Percentiles rank a stretch among this genome's conserved stretches.
Evolutionary conservation across 1,284 basidiomycete genomes (phyloP).

Genomic region (Bjerkandera adusta): DNA sequence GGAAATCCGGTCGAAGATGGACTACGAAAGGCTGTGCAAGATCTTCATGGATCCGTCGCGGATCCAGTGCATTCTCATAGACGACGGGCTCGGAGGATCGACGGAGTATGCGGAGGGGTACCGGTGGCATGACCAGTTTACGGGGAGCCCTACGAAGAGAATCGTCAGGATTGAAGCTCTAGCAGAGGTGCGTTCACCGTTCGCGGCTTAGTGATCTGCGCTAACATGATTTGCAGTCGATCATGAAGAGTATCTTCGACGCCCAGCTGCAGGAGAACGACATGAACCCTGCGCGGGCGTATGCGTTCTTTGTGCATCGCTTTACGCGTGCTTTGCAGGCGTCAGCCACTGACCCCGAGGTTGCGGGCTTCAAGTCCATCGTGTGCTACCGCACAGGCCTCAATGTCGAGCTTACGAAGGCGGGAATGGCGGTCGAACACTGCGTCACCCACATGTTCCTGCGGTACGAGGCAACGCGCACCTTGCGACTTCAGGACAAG

Average conservation of each 20-base stretch:
- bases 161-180: slow-evolving; percentile 66
- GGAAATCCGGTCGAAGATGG: slow-evolving; percentile 35
- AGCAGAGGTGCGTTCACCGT: slow-evolving; percentile 50
- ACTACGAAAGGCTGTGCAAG: slow-evolving; percentile 57
- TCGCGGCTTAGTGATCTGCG: background rate
- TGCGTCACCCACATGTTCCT: slow-evolving; percentile 19
- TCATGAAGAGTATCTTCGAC: slow-evolving; percentile 33
- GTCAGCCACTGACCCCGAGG: slow-evolving; percentile 40
- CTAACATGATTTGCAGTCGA: slow-evolving; percentile 26
- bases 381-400: slow-evolving; percentile 74
- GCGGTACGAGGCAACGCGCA: slow-evolving; percentile 19
- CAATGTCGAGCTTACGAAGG: slow-evolving; percentile 36
- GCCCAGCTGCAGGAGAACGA: slow-evolving; percentile 21
- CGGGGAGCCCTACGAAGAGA: slow-evolving; percentile 47
- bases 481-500: slow-evolving; percentile 58
- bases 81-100: slow-evolving; percentile 61
- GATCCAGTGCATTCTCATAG: slow-evolving; percentile 66
- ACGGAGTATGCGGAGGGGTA: slow-evolving; percentile 48
- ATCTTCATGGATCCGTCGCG: slow-evolving; percentile 48
- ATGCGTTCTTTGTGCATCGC: slow-evolving; percentile 29
- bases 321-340: slow-evolving; percentile 34
- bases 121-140: slow-evolving; percentile 61
- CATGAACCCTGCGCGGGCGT: background rate
- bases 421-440: slow-evolving; percentile 13
- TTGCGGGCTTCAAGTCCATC: slow-evolving; percentile 75